Percentiles rank a stretch among this genome's conserved stretches.
Evolutionary conservation across 2,329 filamentous ascomycete species (phyloP).

Genomic region (Fusarium cicatricum): DNA sequence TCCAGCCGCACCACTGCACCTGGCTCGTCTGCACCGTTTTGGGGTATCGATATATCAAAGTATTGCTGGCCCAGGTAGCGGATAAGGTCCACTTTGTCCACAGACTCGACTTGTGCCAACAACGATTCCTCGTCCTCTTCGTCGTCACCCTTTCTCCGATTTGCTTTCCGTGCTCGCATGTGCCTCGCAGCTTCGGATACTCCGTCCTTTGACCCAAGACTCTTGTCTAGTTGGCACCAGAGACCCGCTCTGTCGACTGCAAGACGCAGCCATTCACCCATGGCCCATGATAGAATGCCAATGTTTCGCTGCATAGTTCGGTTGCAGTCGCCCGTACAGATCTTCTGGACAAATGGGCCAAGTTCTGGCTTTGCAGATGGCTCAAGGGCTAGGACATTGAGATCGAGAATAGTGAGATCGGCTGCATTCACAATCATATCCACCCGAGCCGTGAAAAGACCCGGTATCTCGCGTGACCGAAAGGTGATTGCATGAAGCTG

Average conservation of each 20-base stretch:
- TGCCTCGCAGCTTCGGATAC: slow-evolving; percentile 34
- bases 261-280: slow-evolving; percentile 72
- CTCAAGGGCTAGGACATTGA: slow-evolving; percentile 65
- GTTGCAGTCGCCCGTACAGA: slow-evolving; percentile 50
- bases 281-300: slow-evolving; percentile 69
- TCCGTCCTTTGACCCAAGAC: slow-evolving; percentile 51
- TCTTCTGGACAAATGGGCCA: slow-evolving; percentile 57
- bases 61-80: slow-evolving; percentile 62
- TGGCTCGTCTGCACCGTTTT: slow-evolving; percentile 42
- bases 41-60: slow-evolving; percentile 54
- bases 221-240: slow-evolving; percentile 64
- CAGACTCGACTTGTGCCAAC: slow-evolving; percentile 1
- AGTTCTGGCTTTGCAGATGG: slow-evolving; percentile 67
- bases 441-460: slow-evolving; percentile 65
- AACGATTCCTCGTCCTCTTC: slow-evolving; percentile 35
- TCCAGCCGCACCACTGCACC: slow-evolving; percentile 60
- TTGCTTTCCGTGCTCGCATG: slow-evolving; percentile 38
- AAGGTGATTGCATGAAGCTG: slow-evolving; percentile 67
- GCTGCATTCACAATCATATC: slow-evolving; percentile 66
- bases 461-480: slow-evolving; percentile 50
- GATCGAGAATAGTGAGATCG: slow-evolving; percentile 58
- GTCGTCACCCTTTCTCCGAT: slow-evolving; percentile 34
- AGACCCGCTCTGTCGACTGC: slow-evolving; percentile 68
- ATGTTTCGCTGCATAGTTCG: slow-evolving; percentile 65
- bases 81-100: slow-evolving; percentile 55